Evolutionary conservation across 2,329 filamentous ascomycete species (phyloP).

Genomic region (Fusarium abutilonis): DNA sequence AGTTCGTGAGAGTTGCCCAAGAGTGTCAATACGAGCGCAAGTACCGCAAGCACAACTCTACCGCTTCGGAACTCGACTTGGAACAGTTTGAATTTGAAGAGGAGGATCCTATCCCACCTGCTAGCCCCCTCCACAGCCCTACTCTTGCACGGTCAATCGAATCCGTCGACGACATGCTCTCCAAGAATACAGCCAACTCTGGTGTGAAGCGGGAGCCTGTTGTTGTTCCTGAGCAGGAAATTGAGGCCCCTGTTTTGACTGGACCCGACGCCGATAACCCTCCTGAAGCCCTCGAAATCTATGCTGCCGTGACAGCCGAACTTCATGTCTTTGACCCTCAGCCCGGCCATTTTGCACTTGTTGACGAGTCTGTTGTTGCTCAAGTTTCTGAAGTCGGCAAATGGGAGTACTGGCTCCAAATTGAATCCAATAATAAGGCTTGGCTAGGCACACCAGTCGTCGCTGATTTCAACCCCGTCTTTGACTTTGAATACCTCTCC

Average conservation of each 20-base stretch:
- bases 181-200: slow-evolving; percentile 60
- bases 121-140: slow-evolving; percentile 70
- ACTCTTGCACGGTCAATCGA: slow-evolving; percentile 63
- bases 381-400: slow-evolving; percentile 86
- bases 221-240: slow-evolving; percentile 47
- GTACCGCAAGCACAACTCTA: slow-evolving; percentile 81
- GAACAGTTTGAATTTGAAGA: slow-evolving; percentile 81
- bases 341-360: slow-evolving; percentile 82
- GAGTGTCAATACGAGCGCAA: slow-evolving; percentile 99
- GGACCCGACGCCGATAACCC: slow-evolving; percentile 50
- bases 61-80: slow-evolving; percentile 83
- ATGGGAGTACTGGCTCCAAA: slow-evolving; percentile 97
- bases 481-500: slow-evolving; percentile 98
- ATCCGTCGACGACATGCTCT: slow-evolving; percentile 66
- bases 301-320: slow-evolving; percentile 81
- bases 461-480: slow-evolving; percentile 95
- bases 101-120: slow-evolving; percentile 70
- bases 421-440: slow-evolving; percentile 77
- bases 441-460: slow-evolving; percentile 89
- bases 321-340: slow-evolving; percentile 94
- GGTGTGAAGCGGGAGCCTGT: slow-evolving; percentile 56
- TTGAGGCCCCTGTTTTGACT: slow-evolving; percentile 42
- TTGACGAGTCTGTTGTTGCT: slow-evolving; percentile 79
- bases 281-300: slow-evolving; percentile 76
- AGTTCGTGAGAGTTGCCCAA: slow-evolving; percentile 83